Evolutionary conservation across 345 rosid species (phyloP).

Genomic region (Sapria himalayana): DNA sequence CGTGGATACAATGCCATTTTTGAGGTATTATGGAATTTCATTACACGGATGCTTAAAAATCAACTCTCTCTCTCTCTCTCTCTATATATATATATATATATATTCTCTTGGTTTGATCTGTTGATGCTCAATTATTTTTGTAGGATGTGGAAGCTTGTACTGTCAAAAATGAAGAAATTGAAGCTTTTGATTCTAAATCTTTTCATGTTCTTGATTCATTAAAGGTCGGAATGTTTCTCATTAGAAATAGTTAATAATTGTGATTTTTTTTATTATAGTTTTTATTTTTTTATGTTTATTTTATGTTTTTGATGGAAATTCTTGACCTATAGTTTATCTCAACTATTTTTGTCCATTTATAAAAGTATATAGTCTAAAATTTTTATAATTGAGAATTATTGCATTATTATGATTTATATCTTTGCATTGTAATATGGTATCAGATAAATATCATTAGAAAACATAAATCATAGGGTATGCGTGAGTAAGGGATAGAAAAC

Average conservation of each 20-base stretch:
- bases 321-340: too few relatives aligned
- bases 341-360: too few relatives aligned
- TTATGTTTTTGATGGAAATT: too few relatives aligned
- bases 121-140: slow-evolving; percentile 6
- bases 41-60: neutral
- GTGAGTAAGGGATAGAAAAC: too few relatives aligned
- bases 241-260: too few relatives aligned
- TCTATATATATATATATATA: neutral
- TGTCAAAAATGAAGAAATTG: slow-evolving; percentile 27
- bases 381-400: too few relatives aligned
- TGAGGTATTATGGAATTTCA: slow-evolving; percentile 24
- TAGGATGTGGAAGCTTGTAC: slow-evolving; percentile 59
- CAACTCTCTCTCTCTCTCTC: slow-evolving; percentile 3
- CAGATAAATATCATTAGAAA: too few relatives aligned
- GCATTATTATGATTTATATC: too few relatives aligned
- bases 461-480: too few relatives aligned
- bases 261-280: slow-evolving; percentile 2
- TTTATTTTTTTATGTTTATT: too few relatives aligned
- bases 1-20: slow-evolving; percentile 75
- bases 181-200: slow-evolving; percentile 19
- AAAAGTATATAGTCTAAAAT: too few relatives aligned
- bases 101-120: neutral
- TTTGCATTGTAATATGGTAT: too few relatives aligned
- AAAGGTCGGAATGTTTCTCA: slow-evolving; percentile 30
- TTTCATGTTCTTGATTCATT: slow-evolving; percentile 35